phyloP scores from a whole-genome alignment of 257 asterid genomes.

The Jacaranda mimosifolia region DNA sequence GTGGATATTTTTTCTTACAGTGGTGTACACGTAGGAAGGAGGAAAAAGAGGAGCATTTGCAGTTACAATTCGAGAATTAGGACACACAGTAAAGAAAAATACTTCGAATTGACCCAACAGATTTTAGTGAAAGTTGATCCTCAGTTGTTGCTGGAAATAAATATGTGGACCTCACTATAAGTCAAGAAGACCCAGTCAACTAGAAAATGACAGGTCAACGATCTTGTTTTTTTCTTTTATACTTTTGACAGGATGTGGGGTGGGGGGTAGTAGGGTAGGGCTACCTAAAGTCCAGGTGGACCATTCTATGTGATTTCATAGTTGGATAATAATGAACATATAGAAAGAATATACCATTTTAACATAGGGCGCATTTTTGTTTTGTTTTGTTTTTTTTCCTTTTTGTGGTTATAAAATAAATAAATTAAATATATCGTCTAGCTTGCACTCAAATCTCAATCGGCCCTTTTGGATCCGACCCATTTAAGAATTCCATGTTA shows the following conservation, averaged over 20 bases:
- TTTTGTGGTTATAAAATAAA: background rate
- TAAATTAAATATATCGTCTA: background rate
- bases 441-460: background rate
- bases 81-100: background rate
- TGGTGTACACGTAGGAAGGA: background rate
- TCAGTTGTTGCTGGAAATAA: conserved; percentile 1
- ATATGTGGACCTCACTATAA: conserved; percentile 43
- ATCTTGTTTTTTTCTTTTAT: conserved; percentile 15
- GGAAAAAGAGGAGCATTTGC: conserved; percentile 26
- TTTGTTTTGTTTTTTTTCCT: background rate
- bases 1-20: background rate
- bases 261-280: background rate
- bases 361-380: background rate
- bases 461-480: no score
- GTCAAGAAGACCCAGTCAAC: conserved; percentile 62
- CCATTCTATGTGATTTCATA: background rate
- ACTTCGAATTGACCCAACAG: conserved; percentile 17
- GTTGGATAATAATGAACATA: background rate
- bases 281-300: background rate
- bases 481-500: no score
- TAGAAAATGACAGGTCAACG: conserved; percentile 56
- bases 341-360: background rate
- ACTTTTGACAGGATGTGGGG: background rate
- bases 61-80: background rate
- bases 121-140: background rate